Percentiles rank a stretch among this genome's conserved stretches.
Conservation (phyloP, 2,329 filamentous ascomycete genomes). For the Alternaria gaisen region DNA sequence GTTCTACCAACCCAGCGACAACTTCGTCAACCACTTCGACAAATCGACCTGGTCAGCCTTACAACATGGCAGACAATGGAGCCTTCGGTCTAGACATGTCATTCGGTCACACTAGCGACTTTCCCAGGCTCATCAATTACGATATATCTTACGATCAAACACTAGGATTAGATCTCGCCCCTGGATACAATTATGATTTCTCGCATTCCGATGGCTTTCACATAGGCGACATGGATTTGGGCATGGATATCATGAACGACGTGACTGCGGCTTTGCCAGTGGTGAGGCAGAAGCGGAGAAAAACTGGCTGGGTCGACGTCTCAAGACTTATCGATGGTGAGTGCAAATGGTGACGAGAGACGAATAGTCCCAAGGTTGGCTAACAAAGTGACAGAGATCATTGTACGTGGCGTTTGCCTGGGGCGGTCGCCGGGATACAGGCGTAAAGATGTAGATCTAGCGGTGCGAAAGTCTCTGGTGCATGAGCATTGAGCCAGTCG, state of each 20-base stretch:
- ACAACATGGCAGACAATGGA: constrained; percentile 13
- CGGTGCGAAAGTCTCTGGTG: constrained; percentile 49
- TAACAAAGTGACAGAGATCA: constrained; percentile 47
- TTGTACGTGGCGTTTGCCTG: constrained; percentile 53
- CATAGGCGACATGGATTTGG: constrained; percentile 22
- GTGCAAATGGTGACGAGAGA: constrained; percentile 23
- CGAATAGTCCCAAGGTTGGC: constrained; percentile 2
- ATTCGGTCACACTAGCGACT: constrained; percentile 16
- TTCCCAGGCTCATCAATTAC: constrained; percentile 23
- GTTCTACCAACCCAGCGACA: background rate
- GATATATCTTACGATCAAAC: constrained; percentile 43
- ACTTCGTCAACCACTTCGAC: constrained; percentile 2
- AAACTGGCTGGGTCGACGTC: constrained; percentile 55
- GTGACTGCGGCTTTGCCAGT: constrained; percentile 23
- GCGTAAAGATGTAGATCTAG: constrained; percentile 54
- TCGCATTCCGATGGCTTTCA: constrained; percentile 16
- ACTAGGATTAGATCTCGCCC: constrained; percentile 46
- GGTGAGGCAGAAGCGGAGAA: constrained; percentile 42
- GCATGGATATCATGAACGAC: constrained; percentile 31
- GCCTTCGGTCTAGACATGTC: constrained; percentile 39
- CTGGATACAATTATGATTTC: constrained; percentile 36
- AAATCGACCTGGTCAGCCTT: constrained; percentile 5
- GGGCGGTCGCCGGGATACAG: constrained; percentile 57
- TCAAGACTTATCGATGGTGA: constrained; percentile 55
- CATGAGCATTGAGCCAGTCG: constrained; percentile 12